A percentile compares a stretch with the other conserved stretches of the same genome.
Evolutionary conservation across 1,284 basidiomycete species (phyloP).

Genomic region (Ustilago curta): DNA sequence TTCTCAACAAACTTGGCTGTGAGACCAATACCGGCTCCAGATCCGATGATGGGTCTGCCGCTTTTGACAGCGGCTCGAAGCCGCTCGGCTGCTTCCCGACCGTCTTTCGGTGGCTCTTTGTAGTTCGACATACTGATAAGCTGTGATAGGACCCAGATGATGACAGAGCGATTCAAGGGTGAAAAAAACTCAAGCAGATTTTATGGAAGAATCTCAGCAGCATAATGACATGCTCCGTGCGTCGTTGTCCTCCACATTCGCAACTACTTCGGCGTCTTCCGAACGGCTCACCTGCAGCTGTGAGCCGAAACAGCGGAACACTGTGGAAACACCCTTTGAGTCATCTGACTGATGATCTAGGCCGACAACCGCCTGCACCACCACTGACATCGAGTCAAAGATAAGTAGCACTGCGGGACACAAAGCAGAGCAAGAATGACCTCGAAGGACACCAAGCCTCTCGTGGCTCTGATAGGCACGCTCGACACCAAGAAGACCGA

Average conservation of each 20-base stretch:
- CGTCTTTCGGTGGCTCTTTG: constrained; percentile 30
- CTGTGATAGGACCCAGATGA: not conserved
- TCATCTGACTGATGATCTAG: not conserved
- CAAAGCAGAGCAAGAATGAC: not conserved
- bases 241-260: constrained; percentile 13
- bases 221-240: constrained; percentile 12
- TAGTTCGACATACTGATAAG: constrained; percentile 23
- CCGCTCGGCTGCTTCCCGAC: constrained; percentile 36
- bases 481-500: constrained; percentile 48
- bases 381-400: not conserved
- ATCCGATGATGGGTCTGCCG: constrained; percentile 46
- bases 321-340: not conserved
- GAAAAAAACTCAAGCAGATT: too few relatives aligned
- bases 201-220: not conserved
- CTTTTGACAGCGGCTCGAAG: constrained; percentile 26
- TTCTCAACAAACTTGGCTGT: constrained; percentile 50
- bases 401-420: not conserved
- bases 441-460: constrained; percentile 5
- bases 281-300: not conserved
- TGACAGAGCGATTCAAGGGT: too few relatives aligned
- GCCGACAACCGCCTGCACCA: not conserved
- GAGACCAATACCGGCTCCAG: constrained; percentile 49
- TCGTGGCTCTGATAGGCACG: constrained; percentile 42
- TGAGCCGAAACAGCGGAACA: too few relatives aligned
- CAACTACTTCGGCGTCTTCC: constrained; percentile 10